A percentile compares a stretch with the other conserved stretches of the same genome.
Conservation (phyloP, 768 basidiomycete species). For the Austroboletus eburneus region DNA sequence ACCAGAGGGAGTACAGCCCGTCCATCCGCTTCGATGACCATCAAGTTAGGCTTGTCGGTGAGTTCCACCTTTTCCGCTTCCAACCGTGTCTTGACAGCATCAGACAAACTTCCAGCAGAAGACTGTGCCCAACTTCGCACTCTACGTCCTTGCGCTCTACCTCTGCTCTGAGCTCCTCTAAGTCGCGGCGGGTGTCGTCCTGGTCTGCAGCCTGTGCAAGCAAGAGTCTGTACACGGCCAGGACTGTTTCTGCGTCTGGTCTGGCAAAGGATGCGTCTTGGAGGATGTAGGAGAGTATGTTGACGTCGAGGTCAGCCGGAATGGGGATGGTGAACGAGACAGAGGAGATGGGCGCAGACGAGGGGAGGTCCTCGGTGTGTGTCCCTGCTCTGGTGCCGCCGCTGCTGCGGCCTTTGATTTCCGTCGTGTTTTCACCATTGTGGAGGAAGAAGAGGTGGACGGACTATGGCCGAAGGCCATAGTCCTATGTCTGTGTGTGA, state of each 20-base stretch:
- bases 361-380: constrained; percentile 34
- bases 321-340: constrained; percentile 38
- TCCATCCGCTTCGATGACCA: constrained; percentile 47
- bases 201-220: constrained; percentile 52
- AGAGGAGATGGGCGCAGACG: constrained; percentile 23
- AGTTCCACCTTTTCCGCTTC: too few relatives aligned
- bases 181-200: constrained; percentile 53
- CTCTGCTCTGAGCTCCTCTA: constrained; percentile 69
- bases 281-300: constrained; percentile 52
- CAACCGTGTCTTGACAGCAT: too few relatives aligned
- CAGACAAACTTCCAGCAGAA: too few relatives aligned
- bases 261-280: constrained; percentile 56
- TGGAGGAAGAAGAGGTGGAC: background rate
- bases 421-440: constrained; percentile 52
- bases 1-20: constrained; percentile 34
- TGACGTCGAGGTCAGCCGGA: constrained; percentile 66
- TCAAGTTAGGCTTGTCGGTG: constrained; percentile 42
- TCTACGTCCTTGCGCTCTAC: constrained; percentile 73
- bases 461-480: too few relatives aligned
- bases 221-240: constrained; percentile 60
- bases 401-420: constrained; percentile 53
- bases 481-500: too few relatives aligned
- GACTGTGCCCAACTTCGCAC: too few relatives aligned
- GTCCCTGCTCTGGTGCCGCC: constrained; percentile 26
- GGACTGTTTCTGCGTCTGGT: constrained; percentile 55